Conservation (phyloP, 805 yeast species). For the Nakazawaea wyomingensis region DNA sequence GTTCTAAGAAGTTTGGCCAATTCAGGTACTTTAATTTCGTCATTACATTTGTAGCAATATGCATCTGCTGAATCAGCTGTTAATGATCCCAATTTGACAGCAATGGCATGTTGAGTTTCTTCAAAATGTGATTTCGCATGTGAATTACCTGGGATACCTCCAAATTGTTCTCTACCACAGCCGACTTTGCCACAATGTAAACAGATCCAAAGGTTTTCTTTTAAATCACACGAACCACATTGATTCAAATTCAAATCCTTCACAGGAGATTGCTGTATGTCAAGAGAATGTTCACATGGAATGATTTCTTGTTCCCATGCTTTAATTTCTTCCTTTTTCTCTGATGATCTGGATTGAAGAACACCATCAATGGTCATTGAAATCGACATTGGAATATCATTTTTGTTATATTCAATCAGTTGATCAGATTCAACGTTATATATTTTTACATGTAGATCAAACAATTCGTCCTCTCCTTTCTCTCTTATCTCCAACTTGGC, state of each 20-base stretch:
- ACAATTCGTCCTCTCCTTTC: slow-evolving; percentile 57
- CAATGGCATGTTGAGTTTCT: slow-evolving; percentile 59
- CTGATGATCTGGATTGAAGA: slow-evolving; percentile 52
- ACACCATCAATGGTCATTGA: slow-evolving; percentile 36
- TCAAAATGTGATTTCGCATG: slow-evolving; percentile 80
- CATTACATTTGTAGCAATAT: slow-evolving; percentile 85
- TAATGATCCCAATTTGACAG: slow-evolving; percentile 87
- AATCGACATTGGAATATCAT: slow-evolving; percentile 24
- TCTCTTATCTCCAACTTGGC: slow-evolving; percentile 66
- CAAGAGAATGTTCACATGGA: slow-evolving; percentile 72
- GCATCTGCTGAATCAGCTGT: slow-evolving; percentile 77
- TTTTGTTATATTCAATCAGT: slow-evolving; percentile 24
- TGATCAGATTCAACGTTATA: slow-evolving; percentile 32
- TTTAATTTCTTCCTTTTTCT: slow-evolving; percentile 62
- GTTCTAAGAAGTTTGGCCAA: slow-evolving; percentile 41
- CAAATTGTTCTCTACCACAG: slow-evolving; percentile 93
- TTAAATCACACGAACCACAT: slow-evolving; percentile 58
- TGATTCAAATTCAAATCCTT: slow-evolving; percentile 29
- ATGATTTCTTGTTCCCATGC: slow-evolving; percentile 89
- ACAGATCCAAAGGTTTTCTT: slow-evolving; percentile 88
- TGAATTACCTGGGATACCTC: slow-evolving; percentile 89
- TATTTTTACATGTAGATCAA: slow-evolving; percentile 37
- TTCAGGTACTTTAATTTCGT: slow-evolving; percentile 75
- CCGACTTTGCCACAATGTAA: slow-evolving; percentile 86
- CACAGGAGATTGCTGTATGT: slow-evolving; percentile 36